A percentile compares a stretch with the other conserved stretches of the same genome.
Conservation (phyloP, 83 land plant genomes). For the Larix sibirica region DNA sequence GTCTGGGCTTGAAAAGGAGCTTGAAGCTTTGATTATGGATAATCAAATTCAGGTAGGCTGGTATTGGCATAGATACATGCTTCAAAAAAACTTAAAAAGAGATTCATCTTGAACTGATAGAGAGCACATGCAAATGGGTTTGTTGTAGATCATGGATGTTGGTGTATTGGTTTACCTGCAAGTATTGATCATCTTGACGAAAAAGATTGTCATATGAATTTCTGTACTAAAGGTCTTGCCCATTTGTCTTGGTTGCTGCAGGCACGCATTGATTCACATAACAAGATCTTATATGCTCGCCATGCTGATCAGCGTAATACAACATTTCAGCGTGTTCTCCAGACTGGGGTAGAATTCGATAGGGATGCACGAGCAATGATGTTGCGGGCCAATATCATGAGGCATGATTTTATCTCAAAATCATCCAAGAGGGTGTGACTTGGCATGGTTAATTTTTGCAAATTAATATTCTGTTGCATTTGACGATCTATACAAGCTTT, state of each 20-base stretch:
- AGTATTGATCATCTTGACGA: neutral
- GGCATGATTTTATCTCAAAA: constrained; percentile 70
- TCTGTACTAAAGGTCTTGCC: neutral
- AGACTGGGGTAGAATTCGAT: constrained; percentile 88
- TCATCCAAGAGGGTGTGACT: constrained; percentile 32
- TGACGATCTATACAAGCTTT: neutral
- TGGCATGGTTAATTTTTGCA: neutral
- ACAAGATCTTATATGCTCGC: constrained; percentile 93
- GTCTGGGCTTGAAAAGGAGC: constrained; percentile 88
- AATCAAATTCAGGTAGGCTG: constrained; percentile 85
- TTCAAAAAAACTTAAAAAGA: no score
- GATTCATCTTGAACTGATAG: neutral
- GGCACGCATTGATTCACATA: constrained; percentile 98
- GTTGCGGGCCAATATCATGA: constrained; percentile 84
- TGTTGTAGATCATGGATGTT: neutral
- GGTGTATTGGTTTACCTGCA: neutral
- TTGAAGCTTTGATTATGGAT: constrained; percentile 91
- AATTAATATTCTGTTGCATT: neutral
- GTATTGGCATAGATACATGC: neutral
- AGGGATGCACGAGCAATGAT: constrained; percentile 86
- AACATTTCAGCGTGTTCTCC: constrained; percentile 86
- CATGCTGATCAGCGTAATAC: constrained; percentile 97
- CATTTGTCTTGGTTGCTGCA: constrained; percentile 24
- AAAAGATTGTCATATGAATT: neutral
- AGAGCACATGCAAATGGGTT: neutral